Evolutionary conservation across 345 rosid genomes (phyloP), one percentile per base, ranked within the genome.

Genomic region (Angophora floribunda): DNA sequence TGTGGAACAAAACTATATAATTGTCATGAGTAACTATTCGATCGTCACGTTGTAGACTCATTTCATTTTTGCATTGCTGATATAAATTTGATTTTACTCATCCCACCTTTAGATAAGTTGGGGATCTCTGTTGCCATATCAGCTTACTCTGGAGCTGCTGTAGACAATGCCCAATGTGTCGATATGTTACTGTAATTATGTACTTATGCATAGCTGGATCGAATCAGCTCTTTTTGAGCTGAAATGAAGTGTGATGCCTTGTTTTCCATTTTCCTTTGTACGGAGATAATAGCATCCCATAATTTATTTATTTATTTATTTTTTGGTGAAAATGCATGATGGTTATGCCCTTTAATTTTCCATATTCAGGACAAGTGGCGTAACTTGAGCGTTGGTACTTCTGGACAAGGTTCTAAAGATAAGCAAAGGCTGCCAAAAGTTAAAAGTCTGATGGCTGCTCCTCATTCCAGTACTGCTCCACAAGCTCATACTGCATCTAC

Each of bases 351-450:
- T 75, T 41, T 75, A 41, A 75, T 52, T 50, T 61, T 87, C 59
- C 52, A 47, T 86, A 79, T 19, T 41, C 93, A 97, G 99, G 99
- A 96, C 87, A 97, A 97, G 89, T 97, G 98, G 98, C 94, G 98
- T 70, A 96, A 97, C 88, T 85, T 97, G 92, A 92, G 93, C 87
- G 98, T 94, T 79, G 82, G 82, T 41, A 19, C 24, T 75, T 87
- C 93, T 82, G 92, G 91, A 87, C 94, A 91, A 92, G 94, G 95
- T 89, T 92, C 96, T 50, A 93, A 89, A 86, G 96, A 95, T 82
- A 96, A 92, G 92, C 86, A 89, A 75, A 92, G 95, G 89, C 86
- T 91, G 52, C 91, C 91, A 57, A 94, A 94, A 91, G 51, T 90
- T 70, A 94, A 92, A 92, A 52, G 86, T 52, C 10, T 86, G 11